These are phyloP conservation scores for Saraca asoca DNA, from an alignment of 331 rosid species.

Conservation along the genomic window DNA sequence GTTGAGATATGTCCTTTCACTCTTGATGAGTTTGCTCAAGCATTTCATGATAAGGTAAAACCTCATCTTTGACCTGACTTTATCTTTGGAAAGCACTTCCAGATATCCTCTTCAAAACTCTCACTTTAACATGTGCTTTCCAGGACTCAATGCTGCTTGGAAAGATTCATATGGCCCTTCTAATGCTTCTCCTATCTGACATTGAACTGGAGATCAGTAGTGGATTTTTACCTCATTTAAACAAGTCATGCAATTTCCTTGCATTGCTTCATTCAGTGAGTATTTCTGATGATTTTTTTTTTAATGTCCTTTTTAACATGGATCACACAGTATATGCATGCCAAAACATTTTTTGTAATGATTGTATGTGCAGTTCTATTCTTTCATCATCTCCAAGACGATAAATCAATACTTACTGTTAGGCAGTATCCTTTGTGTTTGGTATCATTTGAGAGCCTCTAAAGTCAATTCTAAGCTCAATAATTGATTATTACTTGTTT, in stretches of 20 bases:
- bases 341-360: not conserved
- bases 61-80: slow-evolving; percentile 37
- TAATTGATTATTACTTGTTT: no score
- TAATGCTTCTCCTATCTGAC: slow-evolving; percentile 74
- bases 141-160: slow-evolving; percentile 89
- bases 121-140: no score
- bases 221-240: slow-evolving; percentile 57
- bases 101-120: slow-evolving; percentile 12
- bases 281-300: not conserved
- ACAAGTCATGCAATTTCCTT: slow-evolving; percentile 88
- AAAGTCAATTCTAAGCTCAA: no score
- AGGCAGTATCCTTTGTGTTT: no score
- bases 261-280: slow-evolving; percentile 93
- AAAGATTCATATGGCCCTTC: slow-evolving; percentile 81
- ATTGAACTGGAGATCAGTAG: slow-evolving; percentile 63
- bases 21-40: slow-evolving; percentile 88
- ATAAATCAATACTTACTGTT: not conserved
- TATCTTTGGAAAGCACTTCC: slow-evolving; percentile 22
- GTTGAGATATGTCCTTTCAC: slow-evolving; percentile 76
- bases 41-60: slow-evolving; percentile 90
- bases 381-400: not conserved
- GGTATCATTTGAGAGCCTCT: no score
- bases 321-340: not conserved
- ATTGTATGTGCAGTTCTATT: not conserved
- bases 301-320: not conserved